A percentile compares a stretch with the other conserved stretches of the same genome.
Conservation (phyloP, 768 basidiomycete genomes). For the Trametes cinnabarina region DNA sequence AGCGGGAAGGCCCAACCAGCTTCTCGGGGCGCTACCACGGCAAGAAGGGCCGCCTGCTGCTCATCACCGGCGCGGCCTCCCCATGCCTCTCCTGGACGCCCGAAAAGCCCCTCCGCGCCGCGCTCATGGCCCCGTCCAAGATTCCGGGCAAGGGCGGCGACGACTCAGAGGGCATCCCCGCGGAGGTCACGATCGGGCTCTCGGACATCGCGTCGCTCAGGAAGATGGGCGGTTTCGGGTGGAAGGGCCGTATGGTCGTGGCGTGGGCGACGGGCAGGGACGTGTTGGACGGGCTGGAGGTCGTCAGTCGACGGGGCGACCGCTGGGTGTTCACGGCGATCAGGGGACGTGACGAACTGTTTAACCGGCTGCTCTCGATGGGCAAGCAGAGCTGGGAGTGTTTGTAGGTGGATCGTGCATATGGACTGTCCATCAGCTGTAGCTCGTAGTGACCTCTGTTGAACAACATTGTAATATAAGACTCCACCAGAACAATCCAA, state of each 20-base stretch:
- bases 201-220: slow-evolving; percentile 29
- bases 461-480: too few relatives aligned
- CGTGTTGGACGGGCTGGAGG: slow-evolving; percentile 32
- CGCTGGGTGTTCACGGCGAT: slow-evolving; percentile 29
- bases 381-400: slow-evolving; percentile 31
- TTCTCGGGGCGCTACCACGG: slow-evolving; percentile 32
- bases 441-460: background rate
- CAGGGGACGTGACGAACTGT: slow-evolving; percentile 35
- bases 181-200: slow-evolving; percentile 32
- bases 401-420: slow-evolving; percentile 8
- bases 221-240: slow-evolving; percentile 39
- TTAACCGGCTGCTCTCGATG: slow-evolving; percentile 32
- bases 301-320: slow-evolving; percentile 26
- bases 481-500: too few relatives aligned
- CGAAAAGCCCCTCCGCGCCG: slow-evolving; percentile 18
- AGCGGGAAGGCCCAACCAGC: slow-evolving; percentile 31
- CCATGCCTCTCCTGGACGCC: slow-evolving; percentile 31
- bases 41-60: slow-evolving; percentile 30
- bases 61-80: slow-evolving; percentile 32
- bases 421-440: background rate
- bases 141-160: slow-evolving; percentile 10
- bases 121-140: slow-evolving; percentile 10
- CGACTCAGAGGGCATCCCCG: slow-evolving; percentile 15
- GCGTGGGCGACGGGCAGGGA: slow-evolving; percentile 32
- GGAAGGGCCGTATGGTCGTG: slow-evolving; percentile 39